Percentiles rank a stretch among this genome's conserved stretches.
Conservation (phyloP, 1,284 basidiomycete genomes). For the Apiotrichum veenhuisii region DNA sequence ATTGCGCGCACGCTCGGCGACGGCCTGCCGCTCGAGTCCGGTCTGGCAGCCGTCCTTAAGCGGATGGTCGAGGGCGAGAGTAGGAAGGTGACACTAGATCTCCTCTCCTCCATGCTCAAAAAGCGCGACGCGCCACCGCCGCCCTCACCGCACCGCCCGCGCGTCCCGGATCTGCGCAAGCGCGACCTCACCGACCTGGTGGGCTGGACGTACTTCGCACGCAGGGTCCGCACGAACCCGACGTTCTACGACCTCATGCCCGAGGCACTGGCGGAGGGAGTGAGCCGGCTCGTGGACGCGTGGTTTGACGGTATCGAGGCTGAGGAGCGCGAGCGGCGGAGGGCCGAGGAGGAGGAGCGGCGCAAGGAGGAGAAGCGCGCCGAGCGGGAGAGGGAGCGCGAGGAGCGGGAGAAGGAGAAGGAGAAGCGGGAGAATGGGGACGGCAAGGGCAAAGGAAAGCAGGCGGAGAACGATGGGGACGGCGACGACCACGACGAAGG, state of each 20-base stretch:
- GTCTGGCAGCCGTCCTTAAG: constrained; percentile 52
- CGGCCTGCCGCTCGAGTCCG: constrained; percentile 85
- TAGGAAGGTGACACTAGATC: neutral
- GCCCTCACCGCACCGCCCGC: constrained; percentile 24
- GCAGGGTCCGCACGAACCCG: constrained; percentile 73
- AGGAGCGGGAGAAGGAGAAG: constrained; percentile 2
- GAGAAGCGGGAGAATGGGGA: neutral
- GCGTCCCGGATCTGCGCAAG: constrained; percentile 53
- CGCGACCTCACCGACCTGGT: constrained; percentile 72
- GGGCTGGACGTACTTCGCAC: constrained; percentile 75
- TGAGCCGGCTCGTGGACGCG: constrained; percentile 69
- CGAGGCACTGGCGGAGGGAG: constrained; percentile 53
- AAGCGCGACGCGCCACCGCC: constrained; percentile 24
- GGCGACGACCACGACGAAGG: neutral
- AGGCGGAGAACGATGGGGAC: neutral
- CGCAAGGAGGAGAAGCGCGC: neutral
- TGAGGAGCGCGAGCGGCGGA: constrained; percentile 1
- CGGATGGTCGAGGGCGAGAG: constrained; percentile 1
- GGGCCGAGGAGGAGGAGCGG: neutral
- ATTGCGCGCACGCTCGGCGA: constrained; percentile 76
- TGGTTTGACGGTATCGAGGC: constrained; percentile 25
- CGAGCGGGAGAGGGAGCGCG: too few species aligned
- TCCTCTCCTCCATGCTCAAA: constrained; percentile 25
- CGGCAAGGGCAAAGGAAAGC: neutral
- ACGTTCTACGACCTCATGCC: constrained; percentile 69